phyloP scores from a whole-genome alignment of 495 filamentous ascomycete genomes.

The Immersiella caudata region DNA sequence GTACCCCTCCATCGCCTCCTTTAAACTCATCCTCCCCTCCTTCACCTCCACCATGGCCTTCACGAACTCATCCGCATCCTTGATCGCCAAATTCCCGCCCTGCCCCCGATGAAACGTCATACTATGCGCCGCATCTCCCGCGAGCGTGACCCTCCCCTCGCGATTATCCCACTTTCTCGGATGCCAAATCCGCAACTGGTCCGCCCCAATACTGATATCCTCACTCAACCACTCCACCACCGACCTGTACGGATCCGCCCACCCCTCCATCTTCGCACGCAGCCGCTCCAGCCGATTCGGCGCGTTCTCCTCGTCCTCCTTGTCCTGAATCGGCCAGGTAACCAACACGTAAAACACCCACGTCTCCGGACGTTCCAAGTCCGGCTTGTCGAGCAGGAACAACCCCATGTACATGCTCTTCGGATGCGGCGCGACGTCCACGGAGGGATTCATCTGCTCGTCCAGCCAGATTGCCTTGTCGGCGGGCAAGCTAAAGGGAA shows the following conservation, averaged over 20 bases:
- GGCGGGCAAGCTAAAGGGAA: slow-evolving; percentile 17
- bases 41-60: slow-evolving; percentile 19
- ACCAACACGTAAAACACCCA: slow-evolving; percentile 22
- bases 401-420: slow-evolving; percentile 23
- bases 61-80: slow-evolving; percentile 22
- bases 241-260: slow-evolving; percentile 24
- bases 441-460: slow-evolving; percentile 15
- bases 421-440: slow-evolving; percentile 19
- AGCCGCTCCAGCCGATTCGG: slow-evolving; percentile 15
- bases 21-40: slow-evolving; percentile 11
- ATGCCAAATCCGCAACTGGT: slow-evolving; percentile 23
- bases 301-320: slow-evolving; percentile 21
- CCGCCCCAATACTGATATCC: slow-evolving; percentile 14
- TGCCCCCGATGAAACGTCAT: slow-evolving; percentile 22
- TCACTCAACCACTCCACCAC: slow-evolving; percentile 21
- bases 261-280: slow-evolving; percentile 20
- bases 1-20: slow-evolving; percentile 13
- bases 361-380: slow-evolving; percentile 15
- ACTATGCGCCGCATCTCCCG: slow-evolving; percentile 21
- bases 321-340: slow-evolving; percentile 16
- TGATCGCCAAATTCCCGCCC: slow-evolving; percentile 22
- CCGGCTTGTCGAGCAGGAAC: slow-evolving; percentile 21
- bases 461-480: slow-evolving; percentile 20
- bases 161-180: slow-evolving; percentile 22
- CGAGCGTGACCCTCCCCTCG: slow-evolving; percentile 13